Evolutionary conservation across 192 early-diverging fungal species (phyloP).

Genomic region (Lobulomyces angularis): DNA sequence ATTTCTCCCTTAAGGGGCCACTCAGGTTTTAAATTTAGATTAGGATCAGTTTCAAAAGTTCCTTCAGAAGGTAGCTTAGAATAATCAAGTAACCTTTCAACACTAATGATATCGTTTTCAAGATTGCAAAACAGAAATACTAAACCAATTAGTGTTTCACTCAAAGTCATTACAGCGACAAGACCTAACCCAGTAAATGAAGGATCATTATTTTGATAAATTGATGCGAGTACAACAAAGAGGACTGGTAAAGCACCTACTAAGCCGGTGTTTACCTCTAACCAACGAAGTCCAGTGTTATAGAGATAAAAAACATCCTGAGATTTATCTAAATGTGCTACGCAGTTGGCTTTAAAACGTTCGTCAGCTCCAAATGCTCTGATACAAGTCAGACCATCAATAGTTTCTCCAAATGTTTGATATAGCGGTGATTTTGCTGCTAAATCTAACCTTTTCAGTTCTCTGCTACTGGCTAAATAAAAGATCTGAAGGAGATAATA

Average conservation of each 20-base stretch:
- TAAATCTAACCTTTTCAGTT: constrained; percentile 5
- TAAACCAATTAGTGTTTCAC: constrained; percentile 31
- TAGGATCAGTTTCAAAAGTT: no score
- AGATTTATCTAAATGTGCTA: not conserved
- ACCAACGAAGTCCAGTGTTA: not conserved
- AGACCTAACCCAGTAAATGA: constrained; percentile 15
- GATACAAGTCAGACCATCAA: constrained; percentile 5
- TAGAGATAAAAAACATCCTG: not conserved
- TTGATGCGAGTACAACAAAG: not conserved
- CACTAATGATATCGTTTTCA: no score
- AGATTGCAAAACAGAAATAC: constrained; percentile 40
- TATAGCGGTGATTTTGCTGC: constrained; percentile 3
- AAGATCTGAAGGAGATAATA: not conserved
- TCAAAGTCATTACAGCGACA: constrained; percentile 23
- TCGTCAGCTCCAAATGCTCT: not conserved
- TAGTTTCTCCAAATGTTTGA: constrained; percentile 4
- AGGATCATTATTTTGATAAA: constrained; percentile 25
- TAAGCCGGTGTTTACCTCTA: not conserved
- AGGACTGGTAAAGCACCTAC: constrained; percentile 1
- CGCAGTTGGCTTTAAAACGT: not conserved
- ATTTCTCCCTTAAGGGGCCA: constrained; percentile 4
- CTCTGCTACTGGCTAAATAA: not conserved
- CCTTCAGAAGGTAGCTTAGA: constrained; percentile 20
- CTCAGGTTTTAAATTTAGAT: constrained; percentile 5
- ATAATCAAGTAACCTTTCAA: no score